A percentile compares a stretch with the other conserved stretches of the same genome.
Conservation (phyloP, 139 green algal genomes). For the Picochlorum sp. region DNA sequence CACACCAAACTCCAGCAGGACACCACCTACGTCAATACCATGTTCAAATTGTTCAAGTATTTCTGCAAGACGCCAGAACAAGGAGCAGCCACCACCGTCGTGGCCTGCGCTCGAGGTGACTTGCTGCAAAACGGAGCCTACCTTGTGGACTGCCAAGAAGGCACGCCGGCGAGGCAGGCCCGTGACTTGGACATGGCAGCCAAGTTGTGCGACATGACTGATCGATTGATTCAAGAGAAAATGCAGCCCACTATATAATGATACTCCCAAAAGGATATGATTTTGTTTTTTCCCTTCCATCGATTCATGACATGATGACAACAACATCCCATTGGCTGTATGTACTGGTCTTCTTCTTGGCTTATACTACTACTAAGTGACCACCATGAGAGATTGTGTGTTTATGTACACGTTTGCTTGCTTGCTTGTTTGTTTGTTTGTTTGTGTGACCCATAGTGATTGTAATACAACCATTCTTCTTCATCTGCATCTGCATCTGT, state of each 20-base stretch:
- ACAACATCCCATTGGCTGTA: too few relatives aligned
- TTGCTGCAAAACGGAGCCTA: slow-evolving; percentile 40
- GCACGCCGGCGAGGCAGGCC: neutral
- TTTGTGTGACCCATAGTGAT: too few relatives aligned
- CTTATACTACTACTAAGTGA: too few relatives aligned
- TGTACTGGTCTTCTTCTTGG: too few relatives aligned
- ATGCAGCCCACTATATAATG: neutral
- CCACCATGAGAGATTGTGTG: too few relatives aligned
- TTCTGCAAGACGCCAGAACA: neutral
- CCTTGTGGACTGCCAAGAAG: slow-evolving; percentile 41
- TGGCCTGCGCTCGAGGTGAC: slow-evolving; percentile 46
- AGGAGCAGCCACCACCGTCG: slow-evolving; percentile 60
- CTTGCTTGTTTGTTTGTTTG: too few relatives aligned
- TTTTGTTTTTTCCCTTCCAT: too few relatives aligned
- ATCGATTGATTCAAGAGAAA: slow-evolving; percentile 34
- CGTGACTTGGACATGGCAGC: slow-evolving; percentile 22
- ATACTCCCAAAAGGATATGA: too few relatives aligned
- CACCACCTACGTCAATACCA: neutral
- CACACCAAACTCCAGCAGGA: slow-evolving; percentile 58
- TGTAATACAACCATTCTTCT: too few relatives aligned
- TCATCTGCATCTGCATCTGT: too few relatives aligned
- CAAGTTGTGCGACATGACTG: slow-evolving; percentile 45
- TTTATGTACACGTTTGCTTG: too few relatives aligned
- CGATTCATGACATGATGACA: too few relatives aligned
- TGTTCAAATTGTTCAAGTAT: slow-evolving; percentile 5